Evolutionary conservation across 768 basidiomycete species (phyloP).

Genomic region (Bullera alba): DNA sequence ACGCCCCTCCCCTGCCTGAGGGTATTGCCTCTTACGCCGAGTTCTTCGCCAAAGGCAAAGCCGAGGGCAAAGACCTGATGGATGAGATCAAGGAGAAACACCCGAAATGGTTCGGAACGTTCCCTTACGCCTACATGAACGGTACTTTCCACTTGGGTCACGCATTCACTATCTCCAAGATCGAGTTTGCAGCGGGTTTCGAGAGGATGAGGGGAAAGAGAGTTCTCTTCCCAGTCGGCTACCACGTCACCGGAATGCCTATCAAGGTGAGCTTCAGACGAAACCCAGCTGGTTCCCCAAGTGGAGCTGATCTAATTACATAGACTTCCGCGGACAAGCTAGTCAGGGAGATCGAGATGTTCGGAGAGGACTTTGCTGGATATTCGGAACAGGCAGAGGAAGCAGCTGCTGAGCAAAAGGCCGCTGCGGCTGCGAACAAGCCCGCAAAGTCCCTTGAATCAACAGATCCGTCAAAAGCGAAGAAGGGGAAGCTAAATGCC

Average conservation of each 20-base stretch:
- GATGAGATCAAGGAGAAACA: conserved; percentile 63
- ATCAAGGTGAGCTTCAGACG: conserved; percentile 73
- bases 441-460: conserved; percentile 43
- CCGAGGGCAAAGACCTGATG: no score
- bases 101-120: conserved; percentile 97
- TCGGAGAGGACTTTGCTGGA: conserved; percentile 78
- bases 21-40: conserved; percentile 50
- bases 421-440: conserved; percentile 42
- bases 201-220: conserved; percentile 91
- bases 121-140: conserved; percentile 97
- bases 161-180: conserved; percentile 95
- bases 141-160: conserved; percentile 94
- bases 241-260: conserved; percentile 97
- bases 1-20: conserved; percentile 62
- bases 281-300: no score
- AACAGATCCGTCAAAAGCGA: conserved; percentile 59
- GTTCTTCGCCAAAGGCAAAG: conserved; percentile 54
- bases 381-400: conserved; percentile 50
- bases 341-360: conserved; percentile 91
- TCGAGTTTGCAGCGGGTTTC: conserved; percentile 93
- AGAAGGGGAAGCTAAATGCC: conserved; percentile 88
- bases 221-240: conserved; percentile 91
- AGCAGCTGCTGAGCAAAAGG: conserved; percentile 47
- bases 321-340: conserved; percentile 98
- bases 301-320: no score